phyloP scores from a whole-genome alignment of 305 asterid genomes.

The Andrographis paniculata region DNA sequence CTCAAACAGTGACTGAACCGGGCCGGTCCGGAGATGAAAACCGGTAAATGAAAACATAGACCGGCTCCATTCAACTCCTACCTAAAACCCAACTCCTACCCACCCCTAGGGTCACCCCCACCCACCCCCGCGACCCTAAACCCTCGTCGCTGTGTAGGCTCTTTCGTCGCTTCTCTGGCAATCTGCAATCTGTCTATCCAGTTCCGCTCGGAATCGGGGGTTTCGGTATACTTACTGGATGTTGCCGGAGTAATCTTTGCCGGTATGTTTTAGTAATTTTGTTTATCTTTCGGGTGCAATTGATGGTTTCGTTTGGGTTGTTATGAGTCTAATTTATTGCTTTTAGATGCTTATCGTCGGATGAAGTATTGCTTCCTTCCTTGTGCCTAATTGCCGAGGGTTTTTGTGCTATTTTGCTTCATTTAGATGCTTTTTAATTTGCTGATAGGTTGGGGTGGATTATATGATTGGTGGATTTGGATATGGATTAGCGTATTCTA shows the following conservation, averaged over 20 bases:
- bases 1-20: too few species aligned
- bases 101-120: neutral
- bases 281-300: neutral
- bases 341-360: constrained; percentile 9
- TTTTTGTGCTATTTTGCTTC: constrained; percentile 11
- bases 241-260: constrained; percentile 19
- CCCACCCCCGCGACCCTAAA: neutral
- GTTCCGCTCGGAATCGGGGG: too few species aligned
- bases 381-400: constrained; percentile 11
- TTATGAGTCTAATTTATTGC: constrained; percentile 3
- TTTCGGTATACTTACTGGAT: too few species aligned
- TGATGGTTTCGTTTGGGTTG: constrained; percentile 19
- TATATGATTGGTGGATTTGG: neutral
- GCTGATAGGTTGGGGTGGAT: constrained; percentile 5
- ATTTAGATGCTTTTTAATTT: constrained; percentile 13
- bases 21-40: constrained; percentile 11
- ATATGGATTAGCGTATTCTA: constrained; percentile 8
- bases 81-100: constrained; percentile 22
- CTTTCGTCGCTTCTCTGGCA: too few species aligned
- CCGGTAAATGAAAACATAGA: neutral
- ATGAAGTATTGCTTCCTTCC: neutral
- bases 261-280: constrained; percentile 15
- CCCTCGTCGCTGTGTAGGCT: too few species aligned
- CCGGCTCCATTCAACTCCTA: constrained; percentile 22
- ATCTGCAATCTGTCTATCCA: too few species aligned